These are phyloP conservation scores for Gnetum montanum DNA, from an alignment of 75 land plant genomes.

Conservation along the genomic window DNA sequence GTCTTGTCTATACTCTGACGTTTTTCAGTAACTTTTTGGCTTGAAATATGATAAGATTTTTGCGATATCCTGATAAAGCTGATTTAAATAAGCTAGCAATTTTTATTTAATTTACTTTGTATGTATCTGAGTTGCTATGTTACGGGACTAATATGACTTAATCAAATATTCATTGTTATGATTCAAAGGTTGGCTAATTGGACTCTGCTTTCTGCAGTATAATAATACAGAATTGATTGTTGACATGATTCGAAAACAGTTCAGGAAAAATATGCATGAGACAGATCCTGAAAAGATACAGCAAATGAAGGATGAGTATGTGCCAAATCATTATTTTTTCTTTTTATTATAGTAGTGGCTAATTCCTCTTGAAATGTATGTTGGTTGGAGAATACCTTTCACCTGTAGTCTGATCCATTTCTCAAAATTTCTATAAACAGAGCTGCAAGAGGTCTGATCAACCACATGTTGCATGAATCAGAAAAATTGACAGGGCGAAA, in stretches of 20 bases:
- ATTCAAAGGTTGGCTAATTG: too few relatives aligned
- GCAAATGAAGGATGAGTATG: slow-evolving; percentile 76
- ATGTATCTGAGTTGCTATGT: too few relatives aligned
- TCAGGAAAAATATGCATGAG: slow-evolving; percentile 75
- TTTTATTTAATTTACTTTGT: too few relatives aligned
- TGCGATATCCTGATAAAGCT: too few relatives aligned
- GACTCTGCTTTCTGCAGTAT: slow-evolving; percentile 32
- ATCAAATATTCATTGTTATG: too few relatives aligned
- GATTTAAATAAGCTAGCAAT: too few relatives aligned
- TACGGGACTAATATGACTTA: too few relatives aligned
- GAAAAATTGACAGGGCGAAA: slow-evolving; percentile 54
- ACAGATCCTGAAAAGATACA: slow-evolving; percentile 80
- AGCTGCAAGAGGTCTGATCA: slow-evolving; percentile 73
- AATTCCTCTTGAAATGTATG: background rate
- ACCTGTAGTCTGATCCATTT: background rate
- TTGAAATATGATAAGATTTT: too few relatives aligned
- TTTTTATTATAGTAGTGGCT: background rate
- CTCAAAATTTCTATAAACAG: slow-evolving; percentile 13
- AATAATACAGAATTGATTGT: slow-evolving; percentile 61
- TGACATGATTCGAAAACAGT: slow-evolving; percentile 70
- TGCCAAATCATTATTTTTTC: background rate
- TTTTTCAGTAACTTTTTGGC: too few relatives aligned
- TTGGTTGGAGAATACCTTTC: background rate
- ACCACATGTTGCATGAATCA: slow-evolving; percentile 54
- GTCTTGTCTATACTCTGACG: too few relatives aligned